Conservation (phyloP, 1,284 basidiomycete genomes). For the Ganoderma multipileum region DNA sequence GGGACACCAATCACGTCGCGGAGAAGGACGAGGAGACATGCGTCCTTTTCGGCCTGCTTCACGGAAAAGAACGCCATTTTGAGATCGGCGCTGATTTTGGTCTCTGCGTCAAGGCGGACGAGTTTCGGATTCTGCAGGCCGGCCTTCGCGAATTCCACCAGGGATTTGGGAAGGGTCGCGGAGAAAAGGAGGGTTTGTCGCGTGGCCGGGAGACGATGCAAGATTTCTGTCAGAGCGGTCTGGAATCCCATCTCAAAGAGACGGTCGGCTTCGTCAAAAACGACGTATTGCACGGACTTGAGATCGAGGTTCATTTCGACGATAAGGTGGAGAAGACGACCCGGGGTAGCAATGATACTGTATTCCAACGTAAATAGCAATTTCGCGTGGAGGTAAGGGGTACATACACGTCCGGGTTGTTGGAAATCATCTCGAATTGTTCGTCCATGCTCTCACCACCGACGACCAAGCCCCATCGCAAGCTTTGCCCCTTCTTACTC, state of each 20-base stretch:
- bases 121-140: slow-evolving; percentile 95
- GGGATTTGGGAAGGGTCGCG: slow-evolving; percentile 93
- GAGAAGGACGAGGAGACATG: slow-evolving; percentile 85
- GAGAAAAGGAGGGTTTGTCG: slow-evolving; percentile 96
- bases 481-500: slow-evolving; percentile 67
- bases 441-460: slow-evolving; percentile 97
- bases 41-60: slow-evolving; percentile 95
- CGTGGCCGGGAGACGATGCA: slow-evolving; percentile 84
- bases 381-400: slow-evolving; percentile 16
- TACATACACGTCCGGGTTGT: slow-evolving; percentile 92
- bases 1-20: slow-evolving; percentile 90
- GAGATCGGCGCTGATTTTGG: slow-evolving; percentile 94
- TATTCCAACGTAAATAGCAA: slow-evolving; percentile 22
- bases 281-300: slow-evolving; percentile 87
- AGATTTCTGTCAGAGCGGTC: slow-evolving; percentile 89
- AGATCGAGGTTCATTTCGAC: slow-evolving; percentile 98
- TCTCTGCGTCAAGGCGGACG: slow-evolving; percentile 93
- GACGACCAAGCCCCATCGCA: slow-evolving; percentile 95
- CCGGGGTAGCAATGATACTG: slow-evolving; percentile 97
- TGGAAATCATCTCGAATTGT: slow-evolving; percentile 95
- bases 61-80: slow-evolving; percentile 95
- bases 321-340: slow-evolving; percentile 92
- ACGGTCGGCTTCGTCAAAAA: slow-evolving; percentile 98
- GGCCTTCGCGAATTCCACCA: slow-evolving; percentile 98
- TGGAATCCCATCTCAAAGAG: slow-evolving; percentile 99